phyloP scores from a whole-genome alignment of 352 stramenopile genomes.

The Pythium sp. region DNA sequence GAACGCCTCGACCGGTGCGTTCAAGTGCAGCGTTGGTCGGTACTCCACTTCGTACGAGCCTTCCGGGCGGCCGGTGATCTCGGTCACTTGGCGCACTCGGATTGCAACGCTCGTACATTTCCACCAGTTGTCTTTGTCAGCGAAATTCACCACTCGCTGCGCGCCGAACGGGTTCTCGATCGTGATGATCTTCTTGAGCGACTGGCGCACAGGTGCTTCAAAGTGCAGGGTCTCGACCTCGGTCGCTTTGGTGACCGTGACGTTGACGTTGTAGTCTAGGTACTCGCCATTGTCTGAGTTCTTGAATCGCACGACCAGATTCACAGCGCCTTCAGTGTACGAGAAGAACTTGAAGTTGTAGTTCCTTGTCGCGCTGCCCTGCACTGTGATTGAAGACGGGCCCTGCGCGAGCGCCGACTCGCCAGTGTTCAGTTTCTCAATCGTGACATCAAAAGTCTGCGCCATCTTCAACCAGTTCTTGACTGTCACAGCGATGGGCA shows the following conservation, averaged over 20 bases:
- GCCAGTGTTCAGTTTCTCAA: slow-evolving; percentile 34
- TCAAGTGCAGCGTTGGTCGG: slow-evolving; percentile 65
- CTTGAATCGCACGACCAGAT: slow-evolving; percentile 70
- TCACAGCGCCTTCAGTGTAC: slow-evolving; percentile 71
- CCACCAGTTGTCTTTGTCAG: slow-evolving; percentile 74
- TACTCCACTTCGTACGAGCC: slow-evolving; percentile 90
- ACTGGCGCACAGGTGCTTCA: slow-evolving; percentile 82
- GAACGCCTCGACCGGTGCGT: slow-evolving; percentile 36
- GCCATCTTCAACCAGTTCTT: slow-evolving; percentile 88
- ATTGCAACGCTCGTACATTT: slow-evolving; percentile 66
- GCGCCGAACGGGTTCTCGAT: slow-evolving; percentile 89
- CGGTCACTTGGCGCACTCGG: slow-evolving; percentile 66
- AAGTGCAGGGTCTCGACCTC: slow-evolving; percentile 81
- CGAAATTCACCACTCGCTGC: slow-evolving; percentile 49
- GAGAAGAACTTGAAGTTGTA: slow-evolving; percentile 90
- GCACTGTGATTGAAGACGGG: slow-evolving; percentile 64
- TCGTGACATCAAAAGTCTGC: slow-evolving; percentile 79
- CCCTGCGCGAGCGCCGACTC: slow-evolving; percentile 66
- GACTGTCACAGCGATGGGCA: slow-evolving; percentile 65
- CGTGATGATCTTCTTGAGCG: slow-evolving; percentile 73
- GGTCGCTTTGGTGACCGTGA: slow-evolving; percentile 53
- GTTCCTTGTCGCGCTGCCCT: slow-evolving; percentile 44
- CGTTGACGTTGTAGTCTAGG: slow-evolving; percentile 55
- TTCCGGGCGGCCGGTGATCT: slow-evolving; percentile 71
- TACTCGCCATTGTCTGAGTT: slow-evolving; percentile 87